Conservation (phyloP, 371 early-diverging fungal genomes). For the Chytridium lagenaria region DNA sequence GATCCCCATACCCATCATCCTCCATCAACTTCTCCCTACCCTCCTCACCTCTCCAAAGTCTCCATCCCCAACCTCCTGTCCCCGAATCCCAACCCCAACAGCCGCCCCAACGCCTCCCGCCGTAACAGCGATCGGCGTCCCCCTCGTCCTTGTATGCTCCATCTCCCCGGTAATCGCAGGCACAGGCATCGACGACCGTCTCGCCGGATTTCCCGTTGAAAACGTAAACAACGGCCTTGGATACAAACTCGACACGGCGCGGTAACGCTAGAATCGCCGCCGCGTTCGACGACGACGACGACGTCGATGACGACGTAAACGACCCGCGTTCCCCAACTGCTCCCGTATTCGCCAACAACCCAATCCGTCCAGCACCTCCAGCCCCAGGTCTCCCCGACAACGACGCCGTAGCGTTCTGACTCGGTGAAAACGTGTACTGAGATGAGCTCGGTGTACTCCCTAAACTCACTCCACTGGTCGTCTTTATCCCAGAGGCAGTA, state of each 20-base stretch:
- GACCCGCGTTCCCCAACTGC: background rate
- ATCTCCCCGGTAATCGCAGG: background rate
- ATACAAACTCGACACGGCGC: background rate
- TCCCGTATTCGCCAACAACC: background rate
- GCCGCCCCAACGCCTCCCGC: background rate
- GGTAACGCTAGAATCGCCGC: background rate
- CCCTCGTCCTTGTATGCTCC: background rate
- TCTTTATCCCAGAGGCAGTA: background rate
- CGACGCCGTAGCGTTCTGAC: background rate
- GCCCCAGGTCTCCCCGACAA: background rate
- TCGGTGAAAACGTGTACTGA: background rate
- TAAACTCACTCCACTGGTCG: background rate
- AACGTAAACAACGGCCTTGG: background rate
- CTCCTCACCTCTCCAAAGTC: background rate
- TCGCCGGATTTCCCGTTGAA: background rate
- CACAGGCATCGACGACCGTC: background rate
- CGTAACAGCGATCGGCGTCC: background rate
- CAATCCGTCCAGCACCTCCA: background rate
- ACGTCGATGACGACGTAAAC: background rate
- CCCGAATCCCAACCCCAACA: slow-evolving; percentile 6
- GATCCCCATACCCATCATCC: slow-evolving; percentile 10
- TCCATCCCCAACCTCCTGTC: background rate
- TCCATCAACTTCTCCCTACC: background rate
- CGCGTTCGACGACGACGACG: background rate
- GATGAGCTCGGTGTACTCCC: slow-evolving; percentile 5